Percentiles rank a stretch among this genome's conserved stretches.
phyloP scores from a whole-genome alignment of 2,329 filamentous ascomycete genomes.

The Botrytis elliptica region DNA sequence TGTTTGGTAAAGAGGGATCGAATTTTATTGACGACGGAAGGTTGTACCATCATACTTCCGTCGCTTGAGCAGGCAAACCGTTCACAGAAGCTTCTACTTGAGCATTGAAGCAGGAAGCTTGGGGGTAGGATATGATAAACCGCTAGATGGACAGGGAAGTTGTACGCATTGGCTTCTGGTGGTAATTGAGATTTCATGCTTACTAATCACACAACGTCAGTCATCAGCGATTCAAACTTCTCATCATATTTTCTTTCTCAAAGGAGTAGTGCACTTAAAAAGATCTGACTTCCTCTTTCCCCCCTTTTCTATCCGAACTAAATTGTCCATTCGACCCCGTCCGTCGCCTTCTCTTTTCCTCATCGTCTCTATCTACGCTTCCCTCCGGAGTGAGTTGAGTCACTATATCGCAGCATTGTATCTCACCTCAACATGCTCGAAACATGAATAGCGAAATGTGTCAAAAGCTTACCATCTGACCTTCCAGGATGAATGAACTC shows the following conservation, averaged over 20 bases:
- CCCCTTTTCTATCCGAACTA: background rate
- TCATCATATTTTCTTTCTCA: background rate
- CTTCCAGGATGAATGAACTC: background rate
- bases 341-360: background rate
- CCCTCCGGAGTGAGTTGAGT: background rate
- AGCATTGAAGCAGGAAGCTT: background rate
- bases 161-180: background rate
- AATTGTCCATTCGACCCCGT: background rate
- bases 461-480: background rate
- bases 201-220: background rate
- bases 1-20: background rate
- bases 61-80: too few species aligned
- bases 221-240: background rate
- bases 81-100: background rate
- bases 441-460: background rate
- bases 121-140: background rate
- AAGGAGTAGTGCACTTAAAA: background rate
- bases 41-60: background rate
- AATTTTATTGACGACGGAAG: background rate
- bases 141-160: background rate
- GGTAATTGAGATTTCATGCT: background rate
- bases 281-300: background rate
- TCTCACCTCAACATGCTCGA: background rate
- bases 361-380: rapidly evolving
- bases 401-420: background rate